A percentile compares a stretch with the other conserved stretches of the same genome.
These are phyloP conservation scores for Pythium insidiosum DNA, from an alignment of 352 stramenopile species.

Conservation along the genomic window DNA sequence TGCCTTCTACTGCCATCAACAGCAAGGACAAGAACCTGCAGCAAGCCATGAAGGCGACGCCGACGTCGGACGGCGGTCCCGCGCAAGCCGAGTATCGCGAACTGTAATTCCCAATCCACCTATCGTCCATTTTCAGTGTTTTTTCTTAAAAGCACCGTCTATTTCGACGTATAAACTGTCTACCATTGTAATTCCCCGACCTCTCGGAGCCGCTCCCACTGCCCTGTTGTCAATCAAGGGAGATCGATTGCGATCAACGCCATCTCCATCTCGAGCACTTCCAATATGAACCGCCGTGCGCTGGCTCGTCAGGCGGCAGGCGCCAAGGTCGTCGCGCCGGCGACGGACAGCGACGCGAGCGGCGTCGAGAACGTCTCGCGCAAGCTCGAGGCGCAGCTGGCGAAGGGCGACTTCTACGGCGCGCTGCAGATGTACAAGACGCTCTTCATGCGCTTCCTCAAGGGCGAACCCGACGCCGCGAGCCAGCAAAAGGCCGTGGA, in stretches of 20 bases:
- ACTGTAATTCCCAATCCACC: conserved; percentile 27
- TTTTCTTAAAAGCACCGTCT: no score
- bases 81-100: conserved; percentile 74
- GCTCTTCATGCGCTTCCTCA: conserved; percentile 81
- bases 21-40: conserved; percentile 84
- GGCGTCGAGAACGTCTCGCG: conserved; percentile 70
- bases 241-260: no score
- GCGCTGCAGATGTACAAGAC: conserved; percentile 90
- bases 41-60: conserved; percentile 62
- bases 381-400: conserved; percentile 69
- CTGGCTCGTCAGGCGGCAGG: conserved; percentile 54
- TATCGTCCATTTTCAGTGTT: no score
- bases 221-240: no score
- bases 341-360: conserved; percentile 21
- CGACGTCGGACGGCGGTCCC: conserved; percentile 19
- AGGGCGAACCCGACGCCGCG: conserved; percentile 42
- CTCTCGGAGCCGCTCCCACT: no score
- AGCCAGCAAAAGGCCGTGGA: conserved; percentile 59
- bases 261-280: no score
- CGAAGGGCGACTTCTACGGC: conserved; percentile 76
- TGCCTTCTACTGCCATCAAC: no score
- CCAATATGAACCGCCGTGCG: conserved; percentile 64
- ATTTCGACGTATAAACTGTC: no score
- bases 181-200: no score
- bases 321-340: conserved; percentile 20